These are phyloP conservation scores for Cudoniella acicularis DNA, from an alignment of 495 filamentous ascomycete species.

Conservation along the genomic window DNA sequence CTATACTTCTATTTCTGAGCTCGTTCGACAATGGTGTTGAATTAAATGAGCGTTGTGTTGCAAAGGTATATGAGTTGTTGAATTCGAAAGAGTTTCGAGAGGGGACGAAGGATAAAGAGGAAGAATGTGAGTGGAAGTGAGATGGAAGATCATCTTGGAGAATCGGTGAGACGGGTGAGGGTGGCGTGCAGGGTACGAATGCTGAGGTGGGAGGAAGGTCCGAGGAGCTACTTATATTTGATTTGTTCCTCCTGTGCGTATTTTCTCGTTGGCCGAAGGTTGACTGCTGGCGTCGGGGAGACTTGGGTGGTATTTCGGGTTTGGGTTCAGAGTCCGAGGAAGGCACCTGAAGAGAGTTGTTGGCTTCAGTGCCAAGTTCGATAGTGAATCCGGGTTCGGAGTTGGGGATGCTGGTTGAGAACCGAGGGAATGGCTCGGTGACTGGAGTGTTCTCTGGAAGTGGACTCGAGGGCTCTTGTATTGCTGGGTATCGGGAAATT, in stretches of 20 bases:
- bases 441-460: not conserved
- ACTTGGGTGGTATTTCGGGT: not conserved
- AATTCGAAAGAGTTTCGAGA: not conserved
- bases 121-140: not conserved
- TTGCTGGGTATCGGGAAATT: not conserved
- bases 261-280: not conserved
- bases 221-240: not conserved
- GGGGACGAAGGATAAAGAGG: not conserved
- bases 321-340: not conserved
- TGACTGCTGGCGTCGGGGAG: not conserved
- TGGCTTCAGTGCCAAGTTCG: not conserved
- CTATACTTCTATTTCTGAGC: not conserved
- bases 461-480: not conserved
- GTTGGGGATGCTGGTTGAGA: not conserved
- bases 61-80: not conserved
- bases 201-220: not conserved
- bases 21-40: not conserved
- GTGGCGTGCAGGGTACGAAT: not conserved
- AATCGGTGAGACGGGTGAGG: not conserved
- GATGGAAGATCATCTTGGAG: not conserved
- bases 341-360: not conserved
- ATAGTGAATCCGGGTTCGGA: too few species aligned
- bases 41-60: not conserved
- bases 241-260: too few species aligned
- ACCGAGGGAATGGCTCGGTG: not conserved